Base-by-base conservation (phyloP, 306 rosid species). In the Castanea sativa region DNA sequence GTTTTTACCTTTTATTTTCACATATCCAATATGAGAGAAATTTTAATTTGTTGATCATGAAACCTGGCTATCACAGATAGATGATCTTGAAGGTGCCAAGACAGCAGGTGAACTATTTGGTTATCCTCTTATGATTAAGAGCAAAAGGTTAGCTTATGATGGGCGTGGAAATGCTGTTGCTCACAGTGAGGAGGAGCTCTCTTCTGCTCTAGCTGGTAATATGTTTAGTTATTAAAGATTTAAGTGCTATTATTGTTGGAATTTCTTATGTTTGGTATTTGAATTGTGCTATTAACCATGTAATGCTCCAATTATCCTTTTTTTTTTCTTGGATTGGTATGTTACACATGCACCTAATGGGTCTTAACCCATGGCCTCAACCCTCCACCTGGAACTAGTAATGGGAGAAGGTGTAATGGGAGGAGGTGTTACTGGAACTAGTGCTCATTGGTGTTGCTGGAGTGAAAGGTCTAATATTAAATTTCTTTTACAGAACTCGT, bases 101-200 rank as follows among this genome's bases (percentile, higher is more conserved):
- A 91, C 79, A 86, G 93, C 81, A 51, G 98, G 98, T 25, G 78
- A 83, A 21, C 81, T 53, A 65, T 93, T 93, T 86, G 92, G 92
- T 72, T 93, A 93, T 83, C 8, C 41, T 35, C 2, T 35, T 35
- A 35, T 5, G 41, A 35, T 95, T n/a, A 95, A 91, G 88, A 90
- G 96, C 80, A 90, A 86, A 89, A 88, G 92, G 77, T 87, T 95
- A 80, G 99, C 99, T 75, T 95, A 93, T 87, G 99, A 93, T 79
- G 99, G 99, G 73, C 92, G 97, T 21, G 98, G 98, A 84, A 95
- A 89, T 90, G 92, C 91, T 83, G 99, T 91, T 76, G 97, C 93
- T 35, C 89, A 82, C 55, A 86, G 87, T 75, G 90, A 84, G 79
- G 91, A 88, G 75, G 93, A 92, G 58, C 93, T 93, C 59, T 25